Evolutionary conservation across 73 alveolate species (phyloP).

Genomic region (Tetrahymena malaccensis): DNA sequence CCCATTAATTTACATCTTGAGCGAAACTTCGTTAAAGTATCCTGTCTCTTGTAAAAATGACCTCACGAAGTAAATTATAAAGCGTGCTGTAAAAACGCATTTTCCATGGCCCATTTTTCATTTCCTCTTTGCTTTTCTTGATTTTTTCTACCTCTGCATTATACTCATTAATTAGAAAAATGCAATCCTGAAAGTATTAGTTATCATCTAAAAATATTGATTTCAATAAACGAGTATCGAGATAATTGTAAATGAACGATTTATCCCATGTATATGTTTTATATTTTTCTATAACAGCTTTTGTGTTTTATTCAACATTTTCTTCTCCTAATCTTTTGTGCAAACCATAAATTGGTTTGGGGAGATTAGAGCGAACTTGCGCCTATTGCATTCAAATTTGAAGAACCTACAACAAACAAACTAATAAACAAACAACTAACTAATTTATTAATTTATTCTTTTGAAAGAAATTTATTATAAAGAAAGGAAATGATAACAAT

Average conservation of each 20-base stretch:
- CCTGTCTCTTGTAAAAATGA: background rate
- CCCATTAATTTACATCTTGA: background rate
- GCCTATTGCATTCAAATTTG: background rate
- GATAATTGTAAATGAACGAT: background rate
- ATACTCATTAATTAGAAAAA: background rate
- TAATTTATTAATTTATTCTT: background rate
- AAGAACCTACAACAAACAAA: background rate
- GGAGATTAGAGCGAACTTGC: background rate
- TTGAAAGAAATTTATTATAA: background rate
- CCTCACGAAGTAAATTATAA: background rate
- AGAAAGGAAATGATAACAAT: background rate
- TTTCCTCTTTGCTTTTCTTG: background rate
- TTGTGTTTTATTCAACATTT: background rate
- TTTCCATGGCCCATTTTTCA: background rate
- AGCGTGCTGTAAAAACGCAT: background rate
- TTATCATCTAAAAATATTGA: background rate
- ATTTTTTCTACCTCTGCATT: background rate
- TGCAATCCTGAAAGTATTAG: background rate
- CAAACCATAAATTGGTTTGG: background rate
- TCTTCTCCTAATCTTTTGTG: background rate
- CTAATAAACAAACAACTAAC: background rate
- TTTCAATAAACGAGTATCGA: background rate
- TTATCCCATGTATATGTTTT: background rate
- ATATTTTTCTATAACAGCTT: background rate
- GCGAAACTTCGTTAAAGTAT: background rate